Percentiles rank a stretch among this genome's conserved stretches.
Conservation (phyloP, 2,329 filamentous ascomycete species). For the Alternaria ethzedia region DNA sequence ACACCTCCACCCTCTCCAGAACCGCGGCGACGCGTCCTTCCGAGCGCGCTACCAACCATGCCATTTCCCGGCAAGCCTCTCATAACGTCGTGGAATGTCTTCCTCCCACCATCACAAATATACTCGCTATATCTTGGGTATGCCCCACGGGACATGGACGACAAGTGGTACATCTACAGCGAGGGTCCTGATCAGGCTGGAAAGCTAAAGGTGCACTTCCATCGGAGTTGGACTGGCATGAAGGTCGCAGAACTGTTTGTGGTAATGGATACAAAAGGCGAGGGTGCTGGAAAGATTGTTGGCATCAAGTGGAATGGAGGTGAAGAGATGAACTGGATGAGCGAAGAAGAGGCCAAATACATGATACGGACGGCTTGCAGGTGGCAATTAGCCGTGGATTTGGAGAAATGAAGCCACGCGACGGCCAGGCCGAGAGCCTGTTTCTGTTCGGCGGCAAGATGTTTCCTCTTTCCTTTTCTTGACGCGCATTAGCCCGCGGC, state of each 20-base stretch:
- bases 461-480: conserved; percentile 1
- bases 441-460: background rate
- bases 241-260: conserved; percentile 46
- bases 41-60: conserved; percentile 23
- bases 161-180: conserved; percentile 45
- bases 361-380: conserved; percentile 32
- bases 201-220: conserved; percentile 46
- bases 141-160: conserved; percentile 28
- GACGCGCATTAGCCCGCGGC: background rate
- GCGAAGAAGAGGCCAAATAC: conserved; percentile 38
- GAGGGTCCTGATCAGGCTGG: conserved; percentile 41
- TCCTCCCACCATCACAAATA: conserved; percentile 38
- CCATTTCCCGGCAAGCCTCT: conserved; percentile 25
- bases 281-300: conserved; percentile 43
- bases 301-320: conserved; percentile 44
- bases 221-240: conserved; percentile 39
- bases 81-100: conserved; percentile 41
- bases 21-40: conserved; percentile 14
- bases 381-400: conserved; percentile 32
- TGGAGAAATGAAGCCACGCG: conserved; percentile 60
- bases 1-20: conserved; percentile 6
- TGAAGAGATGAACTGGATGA: conserved; percentile 35
- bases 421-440: background rate
- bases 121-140: conserved; percentile 39
- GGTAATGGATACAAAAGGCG: conserved; percentile 43